phyloP scores from a whole-genome alignment of 1,284 basidiomycete species.

The Pholiota adiposa region DNA sequence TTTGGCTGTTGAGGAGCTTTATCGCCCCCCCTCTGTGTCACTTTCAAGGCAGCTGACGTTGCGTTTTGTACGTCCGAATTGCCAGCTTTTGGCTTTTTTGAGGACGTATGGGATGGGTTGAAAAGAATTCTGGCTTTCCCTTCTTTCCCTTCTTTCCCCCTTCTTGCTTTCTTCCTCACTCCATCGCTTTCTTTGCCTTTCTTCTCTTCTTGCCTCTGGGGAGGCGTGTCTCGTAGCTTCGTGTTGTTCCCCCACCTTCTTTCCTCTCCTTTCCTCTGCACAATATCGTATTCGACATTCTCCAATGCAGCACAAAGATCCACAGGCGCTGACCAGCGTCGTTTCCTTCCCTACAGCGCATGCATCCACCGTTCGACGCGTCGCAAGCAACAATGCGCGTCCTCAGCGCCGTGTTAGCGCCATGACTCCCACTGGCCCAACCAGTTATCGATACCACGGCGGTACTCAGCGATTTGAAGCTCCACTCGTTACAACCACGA shows the following conservation, averaged over 20 bases:
- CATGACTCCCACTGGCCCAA: too few relatives aligned
- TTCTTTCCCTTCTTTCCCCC: too few relatives aligned
- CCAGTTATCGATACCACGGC: too few relatives aligned
- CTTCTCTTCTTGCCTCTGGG: not conserved
- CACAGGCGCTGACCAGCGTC: constrained; percentile 14
- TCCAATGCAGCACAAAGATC: not conserved
- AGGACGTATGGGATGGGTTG: too few relatives aligned
- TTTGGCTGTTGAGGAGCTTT: not conserved
- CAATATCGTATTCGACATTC: not conserved
- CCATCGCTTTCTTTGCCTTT: not conserved
- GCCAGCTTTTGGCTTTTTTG: not conserved
- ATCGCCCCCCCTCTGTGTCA: not conserved
- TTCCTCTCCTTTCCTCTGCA: too few relatives aligned
- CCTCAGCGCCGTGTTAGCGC: too few relatives aligned
- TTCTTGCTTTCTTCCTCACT: not conserved
- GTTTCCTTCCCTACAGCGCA: constrained; percentile 22
- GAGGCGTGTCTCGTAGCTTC: not conserved
- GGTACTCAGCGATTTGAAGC: too few relatives aligned
- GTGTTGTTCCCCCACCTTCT: not conserved
- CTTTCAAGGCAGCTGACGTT: not conserved
- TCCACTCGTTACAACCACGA: not conserved
- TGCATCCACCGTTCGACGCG: constrained; percentile 12
- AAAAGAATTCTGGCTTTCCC: not conserved
- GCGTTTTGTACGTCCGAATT: not conserved
- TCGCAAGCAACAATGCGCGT: too few relatives aligned